phyloP scores from a whole-genome alignment of 129 eudicot species.

The Tagetes erecta region DNA sequence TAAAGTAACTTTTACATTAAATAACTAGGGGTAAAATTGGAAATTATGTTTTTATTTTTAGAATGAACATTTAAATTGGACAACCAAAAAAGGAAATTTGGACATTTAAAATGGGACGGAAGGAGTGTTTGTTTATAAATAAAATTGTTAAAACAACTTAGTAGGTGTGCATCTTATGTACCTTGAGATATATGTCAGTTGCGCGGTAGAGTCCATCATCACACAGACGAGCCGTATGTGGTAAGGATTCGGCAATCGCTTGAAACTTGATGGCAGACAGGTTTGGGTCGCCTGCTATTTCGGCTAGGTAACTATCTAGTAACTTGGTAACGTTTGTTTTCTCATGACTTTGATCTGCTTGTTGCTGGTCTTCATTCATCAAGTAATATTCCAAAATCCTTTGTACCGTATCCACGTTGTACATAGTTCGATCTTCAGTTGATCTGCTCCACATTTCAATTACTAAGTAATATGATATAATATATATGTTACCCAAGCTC shows the following conservation, averaged over 20 bases:
- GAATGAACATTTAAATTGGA: no score
- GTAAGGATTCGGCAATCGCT: slow-evolving; percentile 70
- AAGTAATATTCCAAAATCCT: slow-evolving; percentile 72
- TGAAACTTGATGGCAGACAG: slow-evolving; percentile 63
- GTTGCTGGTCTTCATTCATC: slow-evolving; percentile 64
- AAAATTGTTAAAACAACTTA: no score
- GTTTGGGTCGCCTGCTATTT: slow-evolving; percentile 71
- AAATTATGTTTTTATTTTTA: no score
- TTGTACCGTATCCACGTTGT: slow-evolving; percentile 58
- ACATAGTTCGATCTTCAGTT: slow-evolving; percentile 41
- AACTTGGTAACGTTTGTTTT: slow-evolving; percentile 54
- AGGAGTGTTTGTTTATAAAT: no score
- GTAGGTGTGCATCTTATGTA: not conserved
- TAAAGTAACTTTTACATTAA: no score
- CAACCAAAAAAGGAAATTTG: no score
- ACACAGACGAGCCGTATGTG: slow-evolving; percentile 61
- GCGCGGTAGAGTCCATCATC: slow-evolving; percentile 88
- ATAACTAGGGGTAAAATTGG: no score
- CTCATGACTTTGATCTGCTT: slow-evolving; percentile 34
- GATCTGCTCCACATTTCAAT: slow-evolving; percentile 33
- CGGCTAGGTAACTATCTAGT: slow-evolving; percentile 77
- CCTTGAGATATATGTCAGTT: slow-evolving; percentile 84
- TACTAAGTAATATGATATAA: not conserved
- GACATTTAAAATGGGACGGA: no score
- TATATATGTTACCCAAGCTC: not conserved